Base-by-base conservation (phyloP, 305 asterid genomes). In the Vinca major region DNA sequence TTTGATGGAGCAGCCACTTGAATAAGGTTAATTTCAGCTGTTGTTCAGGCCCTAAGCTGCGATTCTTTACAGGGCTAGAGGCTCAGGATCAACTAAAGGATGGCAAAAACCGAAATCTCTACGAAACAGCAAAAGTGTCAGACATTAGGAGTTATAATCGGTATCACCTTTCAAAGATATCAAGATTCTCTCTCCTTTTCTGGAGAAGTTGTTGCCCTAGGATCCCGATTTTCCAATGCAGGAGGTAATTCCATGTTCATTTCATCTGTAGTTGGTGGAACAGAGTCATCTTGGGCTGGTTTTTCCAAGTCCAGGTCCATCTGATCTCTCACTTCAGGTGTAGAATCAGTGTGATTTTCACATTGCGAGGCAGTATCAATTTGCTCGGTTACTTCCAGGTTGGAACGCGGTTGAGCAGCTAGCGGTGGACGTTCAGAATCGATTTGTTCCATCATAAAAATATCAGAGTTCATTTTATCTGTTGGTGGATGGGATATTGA, bases 161-260 rank as follows among this genome's bases (percentile, higher is more conserved):
- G n/a, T n/a, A n/a, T n/a, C 21, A 47, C 14, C 68, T 17, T 37
- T 45, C 0, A 1, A 37, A n/a, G 54, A 68, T 21, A 50, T 81
- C 85, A 79, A 73, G 85, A 82, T 51, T 57, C 82, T 69, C 61
- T 71, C 21, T 71, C 81, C 7, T 72, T 76, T 43, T 57, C 71
- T 36, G 21, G 13, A 39, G 65, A 61, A 61, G 75, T 26, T 19
- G 79, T 56, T n/a, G n/a, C n/a, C 41, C 45, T 75, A 9, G 78
- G 71, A 21, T 73, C 69, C 49, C 50, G 13, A 62, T 73, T 77
- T 69, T 77, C 85, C 13, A 80, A 63, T 66, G 71, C 78, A 51
- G 82, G 81, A 9, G 71, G 79, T 26, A 26, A 26, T 52, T 82
- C 93, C 71, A 86, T 64, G 69, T 77, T 68, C 86, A 84, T 86